These are phyloP conservation scores for Kodamaea nitidulidarum DNA, from an alignment of 805 yeast species.

Conservation along the genomic window DNA sequence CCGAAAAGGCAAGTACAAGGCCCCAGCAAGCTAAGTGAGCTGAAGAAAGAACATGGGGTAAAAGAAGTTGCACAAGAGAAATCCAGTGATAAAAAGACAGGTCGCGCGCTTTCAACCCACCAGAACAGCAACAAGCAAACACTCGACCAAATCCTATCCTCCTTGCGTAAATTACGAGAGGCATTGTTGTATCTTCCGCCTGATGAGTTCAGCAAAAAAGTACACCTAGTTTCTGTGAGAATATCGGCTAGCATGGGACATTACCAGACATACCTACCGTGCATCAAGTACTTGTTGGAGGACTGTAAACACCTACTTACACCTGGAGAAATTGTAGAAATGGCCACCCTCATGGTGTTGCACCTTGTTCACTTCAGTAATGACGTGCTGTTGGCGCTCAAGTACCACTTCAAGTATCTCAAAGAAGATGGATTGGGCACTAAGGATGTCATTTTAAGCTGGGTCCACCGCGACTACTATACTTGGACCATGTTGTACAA, in stretches of 20 bases:
- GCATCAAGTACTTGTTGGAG: constrained; percentile 41
- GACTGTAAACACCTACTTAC: constrained; percentile 17
- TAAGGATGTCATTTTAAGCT: constrained; percentile 17
- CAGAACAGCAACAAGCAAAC: neutral
- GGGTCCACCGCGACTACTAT: constrained; percentile 28
- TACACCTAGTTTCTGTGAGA: constrained; percentile 46
- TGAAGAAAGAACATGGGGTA: too few relatives aligned
- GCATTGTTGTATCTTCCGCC: constrained; percentile 42
- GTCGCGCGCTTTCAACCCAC: too few relatives aligned
- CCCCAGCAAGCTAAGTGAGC: too few relatives aligned
- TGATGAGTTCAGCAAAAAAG: constrained; percentile 39
- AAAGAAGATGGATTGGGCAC: constrained; percentile 8
- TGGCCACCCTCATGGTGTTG: constrained; percentile 39
- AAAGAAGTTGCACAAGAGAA: too few relatives aligned
- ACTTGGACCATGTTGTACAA: constrained; percentile 29
- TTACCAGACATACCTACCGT: constrained; percentile 52
- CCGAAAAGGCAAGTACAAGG: neutral
- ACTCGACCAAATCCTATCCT: constrained; percentile 17
- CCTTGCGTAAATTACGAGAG: constrained; percentile 52
- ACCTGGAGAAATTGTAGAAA: constrained; percentile 33
- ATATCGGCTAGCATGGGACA: constrained; percentile 44
- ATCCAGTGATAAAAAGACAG: too few relatives aligned
- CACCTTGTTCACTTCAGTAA: constrained; percentile 43
- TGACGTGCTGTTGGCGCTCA: constrained; percentile 29
- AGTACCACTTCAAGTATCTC: constrained; percentile 26